Conservation (phyloP, 2,329 filamentous ascomycete species). For the Mariannaea elegans region DNA sequence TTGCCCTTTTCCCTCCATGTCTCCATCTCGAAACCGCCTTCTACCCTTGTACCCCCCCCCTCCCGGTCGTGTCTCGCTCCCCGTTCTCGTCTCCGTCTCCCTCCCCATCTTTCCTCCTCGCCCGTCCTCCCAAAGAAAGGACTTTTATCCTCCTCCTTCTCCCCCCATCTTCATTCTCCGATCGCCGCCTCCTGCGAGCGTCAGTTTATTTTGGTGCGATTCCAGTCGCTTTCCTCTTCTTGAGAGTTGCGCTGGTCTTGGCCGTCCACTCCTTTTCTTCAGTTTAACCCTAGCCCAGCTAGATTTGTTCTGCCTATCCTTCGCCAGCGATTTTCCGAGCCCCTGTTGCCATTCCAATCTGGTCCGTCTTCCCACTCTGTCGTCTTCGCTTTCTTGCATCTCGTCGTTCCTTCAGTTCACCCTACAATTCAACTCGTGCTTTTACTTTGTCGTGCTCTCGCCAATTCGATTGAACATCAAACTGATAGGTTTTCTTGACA, state of each 20-base stretch:
- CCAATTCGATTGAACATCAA: slow-evolving; percentile 16
- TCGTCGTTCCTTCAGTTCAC: background rate
- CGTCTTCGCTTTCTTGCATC: background rate
- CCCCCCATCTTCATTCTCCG: slow-evolving; percentile 25
- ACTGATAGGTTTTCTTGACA: slow-evolving; percentile 16
- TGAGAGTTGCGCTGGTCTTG: slow-evolving; percentile 65
- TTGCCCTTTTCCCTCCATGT: slow-evolving; percentile 38
- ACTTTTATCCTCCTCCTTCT: slow-evolving; percentile 35
- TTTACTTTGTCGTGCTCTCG: slow-evolving; percentile 1
- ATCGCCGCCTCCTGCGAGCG: slow-evolving; percentile 40
- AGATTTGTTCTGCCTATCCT: slow-evolving; percentile 40
- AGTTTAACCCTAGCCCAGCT: slow-evolving; percentile 37
- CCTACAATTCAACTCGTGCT: background rate
- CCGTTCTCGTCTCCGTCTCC: slow-evolving; percentile 34
- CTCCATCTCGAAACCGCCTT: slow-evolving; percentile 42
- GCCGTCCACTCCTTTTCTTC: slow-evolving; percentile 65
- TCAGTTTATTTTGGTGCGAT: slow-evolving; percentile 59
- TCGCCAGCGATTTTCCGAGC: slow-evolving; percentile 31
- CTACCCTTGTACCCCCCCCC: slow-evolving; percentile 16
- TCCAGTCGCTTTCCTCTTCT: slow-evolving; percentile 61
- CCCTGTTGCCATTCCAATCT: slow-evolving; percentile 28
- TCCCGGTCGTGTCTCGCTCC: slow-evolving; percentile 37
- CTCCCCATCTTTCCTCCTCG: slow-evolving; percentile 35
- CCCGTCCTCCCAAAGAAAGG: slow-evolving; percentile 41
- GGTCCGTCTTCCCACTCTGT: slow-evolving; percentile 30